Evolutionary conservation across 2,329 filamentous ascomycete genomes (phyloP).

Genomic region (Paracoccidioides brasiliensis): DNA sequence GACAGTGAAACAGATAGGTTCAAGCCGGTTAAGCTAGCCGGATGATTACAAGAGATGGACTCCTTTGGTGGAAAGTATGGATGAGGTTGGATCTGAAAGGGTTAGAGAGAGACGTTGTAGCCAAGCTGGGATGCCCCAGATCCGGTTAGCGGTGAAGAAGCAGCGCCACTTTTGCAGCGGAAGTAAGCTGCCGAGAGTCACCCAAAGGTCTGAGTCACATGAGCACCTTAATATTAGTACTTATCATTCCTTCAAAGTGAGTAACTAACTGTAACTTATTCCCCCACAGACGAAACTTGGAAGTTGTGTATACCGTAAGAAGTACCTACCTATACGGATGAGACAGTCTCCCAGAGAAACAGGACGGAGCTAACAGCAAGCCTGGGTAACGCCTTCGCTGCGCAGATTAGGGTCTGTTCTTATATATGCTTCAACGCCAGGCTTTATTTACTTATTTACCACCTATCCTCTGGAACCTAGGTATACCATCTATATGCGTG

Average conservation of each 20-base stretch:
- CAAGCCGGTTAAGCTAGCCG: constrained; percentile 11
- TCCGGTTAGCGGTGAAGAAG: constrained; percentile 20
- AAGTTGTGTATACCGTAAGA: no score
- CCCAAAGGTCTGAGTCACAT: background rate
- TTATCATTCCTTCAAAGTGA: no score
- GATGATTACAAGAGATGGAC: constrained; percentile 11
- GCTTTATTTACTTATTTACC: no score
- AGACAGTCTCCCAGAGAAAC: background rate
- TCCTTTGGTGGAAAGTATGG: constrained; percentile 16
- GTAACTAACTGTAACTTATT: no score
- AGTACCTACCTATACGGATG: background rate
- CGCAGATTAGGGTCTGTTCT: background rate
- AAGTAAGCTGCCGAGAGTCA: no score
- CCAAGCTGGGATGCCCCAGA: constrained; percentile 30
- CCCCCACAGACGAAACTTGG: no score
- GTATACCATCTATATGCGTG: no score
- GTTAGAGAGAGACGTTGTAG: constrained; percentile 23
- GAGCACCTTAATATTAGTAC: background rate
- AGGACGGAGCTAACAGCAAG: background rate
- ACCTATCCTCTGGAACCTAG: no score
- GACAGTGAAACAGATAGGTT: constrained; percentile 1
- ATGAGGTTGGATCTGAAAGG: constrained; percentile 17
- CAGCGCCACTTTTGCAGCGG: background rate
- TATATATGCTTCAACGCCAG: no score
- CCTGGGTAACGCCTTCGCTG: background rate